Evolutionary conservation across 73 alveolate species (phyloP).

Genomic region (Stentor roeselii): DNA sequence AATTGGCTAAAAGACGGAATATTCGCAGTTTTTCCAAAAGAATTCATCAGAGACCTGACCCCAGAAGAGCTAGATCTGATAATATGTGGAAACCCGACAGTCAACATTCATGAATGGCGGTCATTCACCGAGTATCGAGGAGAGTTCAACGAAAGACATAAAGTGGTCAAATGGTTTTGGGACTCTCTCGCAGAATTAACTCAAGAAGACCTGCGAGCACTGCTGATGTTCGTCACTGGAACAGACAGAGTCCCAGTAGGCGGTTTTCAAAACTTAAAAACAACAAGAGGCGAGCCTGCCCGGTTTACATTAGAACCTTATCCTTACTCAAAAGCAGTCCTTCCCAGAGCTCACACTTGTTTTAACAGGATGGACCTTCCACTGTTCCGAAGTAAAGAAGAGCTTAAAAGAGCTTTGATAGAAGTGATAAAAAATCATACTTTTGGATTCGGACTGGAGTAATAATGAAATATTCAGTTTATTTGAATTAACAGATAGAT

Average conservation of each 20-base stretch:
- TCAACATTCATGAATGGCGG: constrained; percentile 93
- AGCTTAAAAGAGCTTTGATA: background rate
- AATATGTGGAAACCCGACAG: constrained; percentile 65
- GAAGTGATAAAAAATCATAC: background rate
- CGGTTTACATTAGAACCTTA: constrained; percentile 68
- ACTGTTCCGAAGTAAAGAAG: constrained; percentile 28
- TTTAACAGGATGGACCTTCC: constrained; percentile 94
- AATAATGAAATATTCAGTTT: too few relatives aligned
- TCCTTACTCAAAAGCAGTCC: constrained; percentile 50
- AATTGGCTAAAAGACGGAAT: constrained; percentile 44
- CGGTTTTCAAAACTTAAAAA: constrained; percentile 70
- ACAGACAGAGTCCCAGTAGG: constrained; percentile 87
- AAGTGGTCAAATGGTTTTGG: constrained; percentile 94
- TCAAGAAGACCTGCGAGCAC: constrained; percentile 72
- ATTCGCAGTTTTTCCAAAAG: constrained; percentile 60
- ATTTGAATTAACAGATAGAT: too few relatives aligned
- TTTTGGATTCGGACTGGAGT: background rate
- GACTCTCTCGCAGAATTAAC: constrained; percentile 51
- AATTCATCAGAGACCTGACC: constrained; percentile 42
- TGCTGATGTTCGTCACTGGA: constrained; percentile 93
- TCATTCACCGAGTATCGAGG: constrained; percentile 78
- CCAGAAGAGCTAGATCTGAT: constrained; percentile 64
- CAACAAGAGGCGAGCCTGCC: constrained; percentile 78
- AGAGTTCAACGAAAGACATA: constrained; percentile 47
- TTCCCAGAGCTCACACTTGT: constrained; percentile 95